Evolutionary conservation across 2,329 filamentous ascomycete genomes (phyloP), one percentile per base, ranked within the genome.

Genomic region (Alternaria brassicicola): DNA sequence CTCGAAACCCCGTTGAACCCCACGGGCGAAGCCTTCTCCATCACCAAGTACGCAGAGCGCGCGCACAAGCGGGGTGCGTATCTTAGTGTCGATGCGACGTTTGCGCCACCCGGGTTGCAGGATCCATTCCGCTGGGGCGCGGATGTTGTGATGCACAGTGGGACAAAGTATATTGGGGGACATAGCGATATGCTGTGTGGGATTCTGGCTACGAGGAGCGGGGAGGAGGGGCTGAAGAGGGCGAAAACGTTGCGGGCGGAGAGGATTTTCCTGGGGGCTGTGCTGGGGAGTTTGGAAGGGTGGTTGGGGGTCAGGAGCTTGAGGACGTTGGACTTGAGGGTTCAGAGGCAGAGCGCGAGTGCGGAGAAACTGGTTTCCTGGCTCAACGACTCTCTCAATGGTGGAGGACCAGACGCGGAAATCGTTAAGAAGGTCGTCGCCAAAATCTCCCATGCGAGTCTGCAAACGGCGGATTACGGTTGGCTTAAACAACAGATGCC

Each of bases 1-100:
- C 83, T 98, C 49, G 95, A 99, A 80, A 98, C 94, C 4, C 95
- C 95, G 0, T 83, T 97, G 36, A 99, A 99, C 78, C 95, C 95
- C 0, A 89, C 89, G 1, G 95, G 95, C 49, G 88, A 89, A 68
- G 93, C 93, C 1, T 89, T 86, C 66, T 83, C 92, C 68, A 88
- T 99, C 26, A 81, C 82, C 31, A 78, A 81, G 52, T 97, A 90
- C 75, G 91, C 92, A 0, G 81, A 85, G 3, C 85, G 87, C 65
- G 95, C 95, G 1, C 89, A 89, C 70, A 81, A 81, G 5, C 80
- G 85, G 6, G 93, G 93, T 7, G 93, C 92, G 8, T 86, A 86
- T 55, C 82, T 98, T 46, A 89, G 89, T 12, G 90, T 98, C 1
- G 95, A 99, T 78, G 88, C 91, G 2, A 99, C 95, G 0, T 97